Evolutionary conservation across 2,329 filamentous ascomycete species (phyloP).

Genomic region (Ceratocystis eucalypticola): DNA sequence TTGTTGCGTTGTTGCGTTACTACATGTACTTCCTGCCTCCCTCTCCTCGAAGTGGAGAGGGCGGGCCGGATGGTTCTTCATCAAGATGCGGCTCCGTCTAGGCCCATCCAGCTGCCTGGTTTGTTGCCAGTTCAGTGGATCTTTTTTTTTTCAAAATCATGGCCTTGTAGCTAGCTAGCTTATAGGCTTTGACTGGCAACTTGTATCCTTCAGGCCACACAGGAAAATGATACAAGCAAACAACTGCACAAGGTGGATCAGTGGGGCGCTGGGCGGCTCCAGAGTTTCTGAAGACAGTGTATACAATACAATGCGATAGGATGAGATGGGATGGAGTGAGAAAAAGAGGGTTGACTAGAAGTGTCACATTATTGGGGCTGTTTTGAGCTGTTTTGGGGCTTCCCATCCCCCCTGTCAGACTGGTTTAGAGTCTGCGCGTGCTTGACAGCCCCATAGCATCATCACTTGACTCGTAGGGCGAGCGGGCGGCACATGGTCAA

Average conservation of each 20-base stretch:
- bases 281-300: neutral
- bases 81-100: neutral
- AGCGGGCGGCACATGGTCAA: neutral
- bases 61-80: neutral
- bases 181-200: too few relatives aligned
- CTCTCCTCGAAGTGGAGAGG: neutral
- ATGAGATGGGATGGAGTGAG: neutral
- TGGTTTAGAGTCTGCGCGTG: neutral
- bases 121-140: neutral
- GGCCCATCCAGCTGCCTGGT: neutral
- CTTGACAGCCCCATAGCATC: conserved; percentile 1
- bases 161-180: neutral
- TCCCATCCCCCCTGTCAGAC: neutral
- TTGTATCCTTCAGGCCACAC: neutral
- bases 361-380: neutral
- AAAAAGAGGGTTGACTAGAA: neutral
- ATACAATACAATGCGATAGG: neutral
- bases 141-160: neutral
- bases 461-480: neutral
- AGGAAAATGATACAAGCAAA: neutral
- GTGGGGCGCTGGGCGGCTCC: neutral
- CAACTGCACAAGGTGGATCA: neutral
- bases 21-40: neutral
- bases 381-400: neutral
- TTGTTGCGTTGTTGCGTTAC: neutral